These are phyloP conservation scores for Eucalyptus viminalis DNA, from an alignment of 345 rosid species.

Conservation along the genomic window DNA sequence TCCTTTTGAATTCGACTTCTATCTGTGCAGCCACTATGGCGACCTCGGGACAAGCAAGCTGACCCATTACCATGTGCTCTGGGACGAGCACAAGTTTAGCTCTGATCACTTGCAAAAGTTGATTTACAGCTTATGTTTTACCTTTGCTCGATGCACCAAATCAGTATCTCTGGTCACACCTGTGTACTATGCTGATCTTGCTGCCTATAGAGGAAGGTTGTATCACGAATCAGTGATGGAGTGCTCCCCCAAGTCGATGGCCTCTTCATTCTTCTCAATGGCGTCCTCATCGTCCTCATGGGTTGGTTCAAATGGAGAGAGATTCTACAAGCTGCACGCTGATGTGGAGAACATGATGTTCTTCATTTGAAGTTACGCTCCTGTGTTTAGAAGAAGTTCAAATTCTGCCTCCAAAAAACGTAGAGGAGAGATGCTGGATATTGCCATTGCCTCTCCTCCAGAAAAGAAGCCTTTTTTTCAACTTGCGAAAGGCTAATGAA, in stretches of 20 bases:
- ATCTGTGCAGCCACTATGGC: conserved; percentile 80
- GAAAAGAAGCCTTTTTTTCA: neutral
- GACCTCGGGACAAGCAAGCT: conserved; percentile 86
- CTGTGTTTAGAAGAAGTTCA: neutral
- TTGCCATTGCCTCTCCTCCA: neutral
- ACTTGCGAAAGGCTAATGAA: neutral
- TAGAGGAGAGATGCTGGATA: neutral
- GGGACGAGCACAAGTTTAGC: conserved; percentile 60
- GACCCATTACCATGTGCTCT: conserved; percentile 59
- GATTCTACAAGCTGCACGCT: conserved; percentile 40
- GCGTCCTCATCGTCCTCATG: conserved; percentile 11
- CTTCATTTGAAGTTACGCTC: conserved; percentile 33
- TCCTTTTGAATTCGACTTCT: conserved; percentile 71
- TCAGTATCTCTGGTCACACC: conserved; percentile 78
- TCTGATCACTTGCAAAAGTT: conserved; percentile 63
- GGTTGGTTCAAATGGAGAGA: conserved; percentile 19
- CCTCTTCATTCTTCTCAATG: conserved; percentile 1
- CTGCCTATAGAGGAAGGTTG: conserved; percentile 61
- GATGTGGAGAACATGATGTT: conserved; percentile 62
- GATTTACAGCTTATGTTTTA: conserved; percentile 70
- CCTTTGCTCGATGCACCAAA: conserved; percentile 80
- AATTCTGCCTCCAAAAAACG: neutral
- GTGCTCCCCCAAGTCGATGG: conserved; percentile 20
- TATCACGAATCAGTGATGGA: conserved; percentile 54
- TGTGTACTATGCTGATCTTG: conserved; percentile 77